Conservation (phyloP, 768 basidiomycete species). For the Boletus coccyginus region DNA sequence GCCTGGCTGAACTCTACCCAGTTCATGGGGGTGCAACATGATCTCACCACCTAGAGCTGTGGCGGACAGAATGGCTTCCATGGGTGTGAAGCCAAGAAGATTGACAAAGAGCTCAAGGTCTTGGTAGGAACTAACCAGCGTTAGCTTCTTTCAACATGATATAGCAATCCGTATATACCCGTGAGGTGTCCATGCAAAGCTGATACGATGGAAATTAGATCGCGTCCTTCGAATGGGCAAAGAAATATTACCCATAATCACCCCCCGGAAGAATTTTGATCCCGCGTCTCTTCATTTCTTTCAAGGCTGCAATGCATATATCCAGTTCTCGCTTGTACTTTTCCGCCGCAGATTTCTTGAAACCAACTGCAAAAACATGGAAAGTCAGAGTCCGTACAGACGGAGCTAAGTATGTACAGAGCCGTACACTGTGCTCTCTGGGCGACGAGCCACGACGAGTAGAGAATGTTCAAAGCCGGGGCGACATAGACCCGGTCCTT, state of each 20-base stretch:
- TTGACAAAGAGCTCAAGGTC: conserved; percentile 39
- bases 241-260: conserved; percentile 32
- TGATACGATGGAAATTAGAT: conserved; percentile 4
- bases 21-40: conserved; percentile 35
- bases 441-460: conserved; percentile 27
- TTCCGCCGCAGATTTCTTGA: conserved; percentile 12
- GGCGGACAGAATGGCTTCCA: conserved; percentile 37
- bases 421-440: conserved; percentile 23
- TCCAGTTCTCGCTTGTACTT: conserved; percentile 33
- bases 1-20: conserved; percentile 36
- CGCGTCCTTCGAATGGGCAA: neutral
- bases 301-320: conserved; percentile 31
- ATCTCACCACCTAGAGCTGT: conserved; percentile 37
- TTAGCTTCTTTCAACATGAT: neutral
- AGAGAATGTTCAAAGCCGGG: conserved; percentile 32
- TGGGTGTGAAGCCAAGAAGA: conserved; percentile 32
- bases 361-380: conserved; percentile 13
- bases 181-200: conserved; percentile 33
- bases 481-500: conserved; percentile 34
- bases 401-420: neutral
- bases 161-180: conserved; percentile 14
- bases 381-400: neutral
- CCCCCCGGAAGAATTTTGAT: conserved; percentile 38
- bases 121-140: conserved; percentile 29
- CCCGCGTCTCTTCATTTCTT: conserved; percentile 36